A percentile compares a stretch with the other conserved stretches of the same genome.
Conservation (phyloP, 2,329 filamentous ascomycete species). For the Stagonosporopsis rhizophila region DNA sequence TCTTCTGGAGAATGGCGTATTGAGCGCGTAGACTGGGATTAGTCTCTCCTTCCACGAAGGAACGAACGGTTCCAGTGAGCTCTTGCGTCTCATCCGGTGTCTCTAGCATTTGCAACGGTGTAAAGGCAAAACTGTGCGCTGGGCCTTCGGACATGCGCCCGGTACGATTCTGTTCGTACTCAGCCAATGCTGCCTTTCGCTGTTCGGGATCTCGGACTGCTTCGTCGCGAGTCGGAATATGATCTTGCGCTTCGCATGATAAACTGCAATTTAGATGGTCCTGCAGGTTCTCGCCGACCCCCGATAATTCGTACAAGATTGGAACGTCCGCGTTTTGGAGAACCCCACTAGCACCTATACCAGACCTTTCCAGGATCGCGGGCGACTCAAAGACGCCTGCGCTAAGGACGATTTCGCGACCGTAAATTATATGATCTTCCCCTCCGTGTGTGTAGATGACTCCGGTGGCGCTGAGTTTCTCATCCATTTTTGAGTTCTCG, state of each 20-base stretch:
- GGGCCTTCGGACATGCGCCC: constrained; percentile 27
- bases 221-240: constrained; percentile 22
- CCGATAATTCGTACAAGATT: constrained; percentile 61
- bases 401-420: constrained; percentile 36
- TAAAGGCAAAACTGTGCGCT: constrained; percentile 30
- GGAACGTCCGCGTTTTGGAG: constrained; percentile 60
- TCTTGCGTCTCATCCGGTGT: constrained; percentile 20
- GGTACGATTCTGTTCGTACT: constrained; percentile 25
- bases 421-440: constrained; percentile 12
- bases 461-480: constrained; percentile 23
- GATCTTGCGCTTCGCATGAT: constrained; percentile 20
- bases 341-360: constrained; percentile 59
- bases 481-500: constrained; percentile 9
- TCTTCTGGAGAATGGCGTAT: constrained; percentile 22
- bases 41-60: constrained; percentile 6
- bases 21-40: constrained; percentile 16
- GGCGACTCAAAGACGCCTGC: constrained; percentile 61
- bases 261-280: constrained; percentile 56
- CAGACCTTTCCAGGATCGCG: constrained; percentile 63
- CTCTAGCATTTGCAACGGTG: constrained; percentile 29
- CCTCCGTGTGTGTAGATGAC: constrained; percentile 20
- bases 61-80: constrained; percentile 14
- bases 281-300: constrained; percentile 68
- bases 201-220: constrained; percentile 16
- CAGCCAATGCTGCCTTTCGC: constrained; percentile 15